These are phyloP conservation scores for Exidia glandulosa DNA, from an alignment of 768 basidiomycete genomes.

Conservation along the genomic window DNA sequence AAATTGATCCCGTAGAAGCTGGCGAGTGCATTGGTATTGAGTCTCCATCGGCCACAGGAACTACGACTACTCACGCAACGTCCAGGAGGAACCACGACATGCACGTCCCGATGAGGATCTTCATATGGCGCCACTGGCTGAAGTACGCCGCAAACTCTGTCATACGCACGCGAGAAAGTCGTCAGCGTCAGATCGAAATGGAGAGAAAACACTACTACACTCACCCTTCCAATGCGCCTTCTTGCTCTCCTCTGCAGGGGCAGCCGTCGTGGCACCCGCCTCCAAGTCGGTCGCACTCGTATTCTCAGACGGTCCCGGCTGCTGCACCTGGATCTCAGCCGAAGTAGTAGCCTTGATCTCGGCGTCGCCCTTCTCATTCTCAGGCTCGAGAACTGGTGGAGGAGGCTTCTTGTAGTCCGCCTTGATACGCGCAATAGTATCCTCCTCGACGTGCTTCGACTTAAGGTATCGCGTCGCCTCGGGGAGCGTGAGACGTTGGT, in stretches of 20 bases:
- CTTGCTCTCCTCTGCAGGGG: background rate
- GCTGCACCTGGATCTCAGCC: background rate
- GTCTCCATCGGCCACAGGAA: background rate
- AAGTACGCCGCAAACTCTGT: constrained; percentile 58
- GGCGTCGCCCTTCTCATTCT: constrained; percentile 8
- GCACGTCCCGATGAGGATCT: constrained; percentile 56
- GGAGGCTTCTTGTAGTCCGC: too few relatives aligned
- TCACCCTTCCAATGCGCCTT: background rate
- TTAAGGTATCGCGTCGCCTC: constrained; percentile 50
- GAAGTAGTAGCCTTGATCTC: constrained; percentile 21
- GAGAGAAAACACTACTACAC: too few relatives aligned
- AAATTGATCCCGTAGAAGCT: constrained; percentile 70
- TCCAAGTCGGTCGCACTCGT: background rate
- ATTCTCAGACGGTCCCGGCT: background rate
- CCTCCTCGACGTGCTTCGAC: constrained; percentile 13
- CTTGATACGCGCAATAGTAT: too few relatives aligned
- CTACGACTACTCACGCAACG: constrained; percentile 37
- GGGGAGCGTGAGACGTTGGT: constrained; percentile 63
- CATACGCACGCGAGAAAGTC: background rate
- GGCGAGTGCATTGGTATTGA: background rate
- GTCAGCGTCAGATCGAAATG: too few relatives aligned
- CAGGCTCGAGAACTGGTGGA: background rate
- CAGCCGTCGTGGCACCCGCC: background rate
- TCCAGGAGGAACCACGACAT: constrained; percentile 69
- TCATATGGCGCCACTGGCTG: constrained; percentile 59